Evolutionary conservation across 371 early-diverging fungal genomes (phyloP).

Genomic region (Saksenaea oblongispora): DNA sequence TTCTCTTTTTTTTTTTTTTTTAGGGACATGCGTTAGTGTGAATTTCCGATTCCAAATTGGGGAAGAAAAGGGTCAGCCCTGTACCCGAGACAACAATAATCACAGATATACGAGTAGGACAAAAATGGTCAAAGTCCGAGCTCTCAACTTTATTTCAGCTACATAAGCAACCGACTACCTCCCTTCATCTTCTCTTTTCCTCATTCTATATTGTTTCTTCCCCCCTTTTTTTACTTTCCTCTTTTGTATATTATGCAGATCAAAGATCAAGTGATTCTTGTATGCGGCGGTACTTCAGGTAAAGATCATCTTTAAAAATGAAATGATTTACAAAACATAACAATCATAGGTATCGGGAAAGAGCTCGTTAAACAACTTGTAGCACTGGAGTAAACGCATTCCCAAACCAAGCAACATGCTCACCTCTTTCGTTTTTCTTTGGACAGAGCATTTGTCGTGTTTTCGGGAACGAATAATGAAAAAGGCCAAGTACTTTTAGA

Average conservation of each 20-base stretch:
- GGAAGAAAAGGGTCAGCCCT: not conserved
- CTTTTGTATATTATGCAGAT: conserved; percentile 15
- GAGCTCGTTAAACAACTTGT: conserved; percentile 18
- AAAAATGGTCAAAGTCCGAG: not conserved
- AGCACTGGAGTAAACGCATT: conserved; percentile 19
- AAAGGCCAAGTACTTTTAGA: conserved; percentile 20
- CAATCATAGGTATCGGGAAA: conserved; percentile 30
- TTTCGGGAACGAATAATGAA: conserved; percentile 29
- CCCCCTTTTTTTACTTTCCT: not conserved
- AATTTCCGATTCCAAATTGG: not conserved
- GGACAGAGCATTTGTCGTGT: conserved; percentile 28
- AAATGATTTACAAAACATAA: not conserved
- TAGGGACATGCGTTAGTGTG: not conserved
- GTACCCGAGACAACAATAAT: not conserved
- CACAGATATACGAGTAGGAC: not conserved
- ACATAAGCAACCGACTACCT: not conserved
- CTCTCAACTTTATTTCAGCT: not conserved
- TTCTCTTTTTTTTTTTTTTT: not conserved
- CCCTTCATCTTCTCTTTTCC: not conserved
- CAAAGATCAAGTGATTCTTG: conserved; percentile 17
- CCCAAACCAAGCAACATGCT: not conserved
- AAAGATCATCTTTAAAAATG: not conserved
- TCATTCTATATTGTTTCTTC: not conserved
- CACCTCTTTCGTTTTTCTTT: not conserved
- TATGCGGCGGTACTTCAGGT: conserved; percentile 40